phyloP scores from a whole-genome alignment of 805 yeast genomes.

The Pachysolen tannophilus region DNA sequence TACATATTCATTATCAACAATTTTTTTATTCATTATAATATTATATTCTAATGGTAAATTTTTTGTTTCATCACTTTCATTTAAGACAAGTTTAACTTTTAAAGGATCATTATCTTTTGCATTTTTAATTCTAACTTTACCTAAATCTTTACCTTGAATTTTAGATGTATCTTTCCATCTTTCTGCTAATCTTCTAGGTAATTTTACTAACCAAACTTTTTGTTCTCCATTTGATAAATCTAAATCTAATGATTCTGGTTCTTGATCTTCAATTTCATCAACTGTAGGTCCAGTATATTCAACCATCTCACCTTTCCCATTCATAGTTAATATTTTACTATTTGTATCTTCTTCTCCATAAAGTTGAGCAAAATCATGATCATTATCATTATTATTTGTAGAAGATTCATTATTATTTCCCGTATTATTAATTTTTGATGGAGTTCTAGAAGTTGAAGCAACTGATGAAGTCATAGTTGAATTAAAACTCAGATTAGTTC shows the following conservation, averaged over 20 bases:
- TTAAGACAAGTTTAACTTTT: conserved; percentile 51
- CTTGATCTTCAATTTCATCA: conserved; percentile 28
- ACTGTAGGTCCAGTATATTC: conserved; percentile 33
- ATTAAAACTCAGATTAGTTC: no score
- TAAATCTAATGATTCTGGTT: conserved; percentile 69
- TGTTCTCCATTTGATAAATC: conserved; percentile 54
- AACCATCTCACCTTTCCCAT: conserved; percentile 19
- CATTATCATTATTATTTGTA: conserved; percentile 13
- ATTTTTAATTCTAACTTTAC: conserved; percentile 70
- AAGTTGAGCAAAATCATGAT: conserved; percentile 24
- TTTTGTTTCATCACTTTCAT: conserved; percentile 37
- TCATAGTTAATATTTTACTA: conserved; percentile 17
- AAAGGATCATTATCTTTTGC: conserved; percentile 23
- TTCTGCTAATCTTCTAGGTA: conserved; percentile 82
- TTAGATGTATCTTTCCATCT: conserved; percentile 62
- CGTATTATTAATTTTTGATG: no score
- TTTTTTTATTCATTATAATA: conserved; percentile 65
- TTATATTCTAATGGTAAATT: conserved; percentile 82
- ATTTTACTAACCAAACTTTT: conserved; percentile 86
- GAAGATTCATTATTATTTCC: no score
- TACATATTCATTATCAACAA: conserved; percentile 78
- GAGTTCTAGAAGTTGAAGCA: no score
- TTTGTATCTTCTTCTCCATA: conserved; percentile 26
- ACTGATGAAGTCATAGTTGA: no score
- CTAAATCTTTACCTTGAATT: conserved; percentile 68